Percentiles rank a stretch among this genome's conserved stretches.
These are phyloP conservation scores for Populus trichocarpa DNA, from an alignment of 441 rosid genomes.

Conservation along the genomic window DNA sequence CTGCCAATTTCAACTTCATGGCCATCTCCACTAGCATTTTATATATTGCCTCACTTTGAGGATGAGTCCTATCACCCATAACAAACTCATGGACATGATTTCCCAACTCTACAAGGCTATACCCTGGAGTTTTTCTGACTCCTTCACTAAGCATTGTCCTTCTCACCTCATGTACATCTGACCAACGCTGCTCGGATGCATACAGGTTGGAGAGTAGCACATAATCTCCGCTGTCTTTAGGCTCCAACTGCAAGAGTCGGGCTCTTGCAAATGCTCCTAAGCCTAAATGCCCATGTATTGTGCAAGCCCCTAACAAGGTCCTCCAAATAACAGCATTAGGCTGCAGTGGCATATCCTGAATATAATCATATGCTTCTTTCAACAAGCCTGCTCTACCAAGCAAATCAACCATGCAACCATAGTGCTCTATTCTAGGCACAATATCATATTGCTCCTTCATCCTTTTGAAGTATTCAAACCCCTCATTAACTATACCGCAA, in stretches of 20 bases:
- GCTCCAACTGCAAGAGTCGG: slow-evolving; percentile 51
- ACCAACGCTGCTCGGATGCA: slow-evolving; percentile 65
- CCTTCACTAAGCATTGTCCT: slow-evolving; percentile 47
- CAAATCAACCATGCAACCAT: slow-evolving; percentile 85
- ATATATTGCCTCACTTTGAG: slow-evolving; percentile 45
- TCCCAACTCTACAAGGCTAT: slow-evolving; percentile 68
- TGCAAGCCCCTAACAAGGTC: slow-evolving; percentile 67
- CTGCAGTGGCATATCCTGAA: slow-evolving; percentile 50
- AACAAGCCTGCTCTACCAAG: slow-evolving; percentile 73
- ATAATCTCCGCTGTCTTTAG: slow-evolving; percentile 65
- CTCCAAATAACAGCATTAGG: slow-evolving; percentile 81
- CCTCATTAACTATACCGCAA: slow-evolving; percentile 75
- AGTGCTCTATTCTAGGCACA: slow-evolving; percentile 65
- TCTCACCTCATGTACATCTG: slow-evolving; percentile 58
- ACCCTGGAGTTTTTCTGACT: slow-evolving; percentile 64
- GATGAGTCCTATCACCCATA: slow-evolving; percentile 64
- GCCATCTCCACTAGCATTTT: slow-evolving; percentile 53
- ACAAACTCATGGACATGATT: slow-evolving; percentile 59
- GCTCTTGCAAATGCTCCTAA: slow-evolving; percentile 58
- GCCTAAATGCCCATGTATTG: slow-evolving; percentile 46
- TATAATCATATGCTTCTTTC: slow-evolving; percentile 48
- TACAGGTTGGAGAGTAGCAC: slow-evolving; percentile 78
- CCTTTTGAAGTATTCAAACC: slow-evolving; percentile 51
- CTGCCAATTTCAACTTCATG: slow-evolving; percentile 51
- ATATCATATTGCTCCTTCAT: slow-evolving; percentile 58